Conservation (phyloP, 2,329 filamentous ascomycete species). For the Pezicula carpinea region DNA sequence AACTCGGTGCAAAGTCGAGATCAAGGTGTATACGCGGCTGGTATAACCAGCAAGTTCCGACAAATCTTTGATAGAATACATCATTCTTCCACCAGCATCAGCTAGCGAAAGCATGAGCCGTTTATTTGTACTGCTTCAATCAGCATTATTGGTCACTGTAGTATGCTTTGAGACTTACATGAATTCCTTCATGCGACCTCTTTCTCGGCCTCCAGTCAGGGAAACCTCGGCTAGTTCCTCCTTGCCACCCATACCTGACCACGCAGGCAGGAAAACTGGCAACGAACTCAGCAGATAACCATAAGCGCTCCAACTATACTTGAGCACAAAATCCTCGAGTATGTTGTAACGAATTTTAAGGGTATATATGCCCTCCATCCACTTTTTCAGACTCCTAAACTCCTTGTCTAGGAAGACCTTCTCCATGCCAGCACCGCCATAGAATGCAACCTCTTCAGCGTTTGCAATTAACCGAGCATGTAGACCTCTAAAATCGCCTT, state of each 20-base stretch:
- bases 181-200: constrained; percentile 93
- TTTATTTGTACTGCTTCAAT: constrained; percentile 69
- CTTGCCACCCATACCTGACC: constrained; percentile 78
- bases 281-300: constrained; percentile 91
- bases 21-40: constrained; percentile 89
- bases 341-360: constrained; percentile 99
- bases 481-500: constrained; percentile 89
- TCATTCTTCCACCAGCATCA: constrained; percentile 95
- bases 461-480: constrained; percentile 93
- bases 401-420: constrained; percentile 87
- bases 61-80: constrained; percentile 99
- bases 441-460: constrained; percentile 96
- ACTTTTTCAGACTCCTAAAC: constrained; percentile 86
- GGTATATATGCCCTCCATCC: constrained; percentile 98
- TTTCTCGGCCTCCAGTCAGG: constrained; percentile 59
- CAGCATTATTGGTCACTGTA: neutral
- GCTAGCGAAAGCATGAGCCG: constrained; percentile 95
- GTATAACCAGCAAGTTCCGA: constrained; percentile 95
- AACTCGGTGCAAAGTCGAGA: constrained; percentile 89
- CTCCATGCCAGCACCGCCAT: constrained; percentile 92
- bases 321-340: constrained; percentile 94
- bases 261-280: constrained; percentile 89
- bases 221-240: constrained; percentile 56
- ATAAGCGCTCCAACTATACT: constrained; percentile 98
- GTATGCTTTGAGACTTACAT: constrained; percentile 41